These are phyloP conservation scores for Epichloe sibirici DNA, from an alignment of 2,329 filamentous ascomycete species.

Conservation along the genomic window DNA sequence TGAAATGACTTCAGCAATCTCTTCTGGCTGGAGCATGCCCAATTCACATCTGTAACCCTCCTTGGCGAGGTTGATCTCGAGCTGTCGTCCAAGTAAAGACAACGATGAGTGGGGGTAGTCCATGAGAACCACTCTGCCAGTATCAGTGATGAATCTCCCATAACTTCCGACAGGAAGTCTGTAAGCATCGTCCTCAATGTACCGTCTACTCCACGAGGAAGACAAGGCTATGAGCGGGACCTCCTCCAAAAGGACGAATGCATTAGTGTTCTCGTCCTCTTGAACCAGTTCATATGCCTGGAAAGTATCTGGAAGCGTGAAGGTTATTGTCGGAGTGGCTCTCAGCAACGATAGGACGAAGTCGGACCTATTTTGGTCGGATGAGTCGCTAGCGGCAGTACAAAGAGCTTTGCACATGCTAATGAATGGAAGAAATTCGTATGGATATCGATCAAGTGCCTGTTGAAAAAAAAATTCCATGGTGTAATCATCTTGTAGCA, in stretches of 20 bases:
- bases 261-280: constrained; percentile 78
- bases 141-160: constrained; percentile 65
- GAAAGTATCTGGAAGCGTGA: constrained; percentile 61
- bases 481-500: constrained; percentile 29
- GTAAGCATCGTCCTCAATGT: constrained; percentile 39
- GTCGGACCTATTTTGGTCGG: constrained; percentile 27
- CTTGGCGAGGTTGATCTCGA: constrained; percentile 54
- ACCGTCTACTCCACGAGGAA: constrained; percentile 31
- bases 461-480: constrained; percentile 51
- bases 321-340: constrained; percentile 62
- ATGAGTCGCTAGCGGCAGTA: constrained; percentile 19
- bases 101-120: constrained; percentile 73
- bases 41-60: constrained; percentile 41
- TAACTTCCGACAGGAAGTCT: constrained; percentile 52
- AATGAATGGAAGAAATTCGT: constrained; percentile 71
- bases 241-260: constrained; percentile 54
- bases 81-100: constrained; percentile 63
- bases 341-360: constrained; percentile 53
- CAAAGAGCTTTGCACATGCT: constrained; percentile 55
- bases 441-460: constrained; percentile 69
- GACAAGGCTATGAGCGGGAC: constrained; percentile 49
- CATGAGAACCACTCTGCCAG: constrained; percentile 60
- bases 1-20: constrained; percentile 60
- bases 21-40: constrained; percentile 43
- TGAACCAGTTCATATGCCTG: constrained; percentile 63